Percentiles rank a stretch among this genome's conserved stretches.
These are phyloP conservation scores for Clavispora santaluciae DNA, from an alignment of 805 yeast genomes.

Conservation along the genomic window DNA sequence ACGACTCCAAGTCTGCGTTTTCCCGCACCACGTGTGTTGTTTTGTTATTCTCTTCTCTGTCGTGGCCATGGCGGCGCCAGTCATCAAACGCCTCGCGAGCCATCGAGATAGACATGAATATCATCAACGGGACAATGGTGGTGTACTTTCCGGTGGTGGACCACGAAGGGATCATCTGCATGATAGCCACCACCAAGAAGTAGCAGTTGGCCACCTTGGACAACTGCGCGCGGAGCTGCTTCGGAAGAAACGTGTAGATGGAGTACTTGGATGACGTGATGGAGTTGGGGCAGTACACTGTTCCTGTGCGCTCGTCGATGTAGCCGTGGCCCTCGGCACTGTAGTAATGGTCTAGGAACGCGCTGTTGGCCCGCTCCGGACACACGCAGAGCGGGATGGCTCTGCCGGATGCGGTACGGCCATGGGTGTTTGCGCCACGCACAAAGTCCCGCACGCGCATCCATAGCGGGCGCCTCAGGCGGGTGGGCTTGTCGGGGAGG, in stretches of 20 bases:
- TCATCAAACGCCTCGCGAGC: constrained; percentile 94
- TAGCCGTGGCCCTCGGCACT: constrained; percentile 25
- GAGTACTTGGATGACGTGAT: constrained; percentile 89
- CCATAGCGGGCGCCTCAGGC: constrained; percentile 23
- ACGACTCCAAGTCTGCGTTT: constrained; percentile 22
- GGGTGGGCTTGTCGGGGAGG: constrained; percentile 29
- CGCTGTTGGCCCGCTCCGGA: constrained; percentile 27
- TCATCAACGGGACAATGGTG: constrained; percentile 81
- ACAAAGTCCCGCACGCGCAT: not conserved
- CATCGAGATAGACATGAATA: constrained; percentile 86
- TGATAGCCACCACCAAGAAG: constrained; percentile 81
- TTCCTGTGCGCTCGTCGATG: constrained; percentile 65
- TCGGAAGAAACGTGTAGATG: constrained; percentile 74
- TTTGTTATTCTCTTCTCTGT: constrained; percentile 72
- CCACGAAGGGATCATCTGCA: constrained; percentile 97
- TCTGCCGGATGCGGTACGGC: constrained; percentile 54
- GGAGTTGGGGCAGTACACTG: constrained; percentile 58
- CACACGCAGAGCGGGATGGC: constrained; percentile 60
- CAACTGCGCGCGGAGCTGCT: constrained; percentile 86
- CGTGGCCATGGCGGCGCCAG: constrained; percentile 78
- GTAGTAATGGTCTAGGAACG: constrained; percentile 26
- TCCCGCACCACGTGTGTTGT: constrained; percentile 27
- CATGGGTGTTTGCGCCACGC: constrained; percentile 1
- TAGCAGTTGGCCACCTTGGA: constrained; percentile 90
- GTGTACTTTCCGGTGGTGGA: constrained; percentile 95